Base-by-base conservation (phyloP, 345 rosid species). In the Arabis hirsuta region DNA sequence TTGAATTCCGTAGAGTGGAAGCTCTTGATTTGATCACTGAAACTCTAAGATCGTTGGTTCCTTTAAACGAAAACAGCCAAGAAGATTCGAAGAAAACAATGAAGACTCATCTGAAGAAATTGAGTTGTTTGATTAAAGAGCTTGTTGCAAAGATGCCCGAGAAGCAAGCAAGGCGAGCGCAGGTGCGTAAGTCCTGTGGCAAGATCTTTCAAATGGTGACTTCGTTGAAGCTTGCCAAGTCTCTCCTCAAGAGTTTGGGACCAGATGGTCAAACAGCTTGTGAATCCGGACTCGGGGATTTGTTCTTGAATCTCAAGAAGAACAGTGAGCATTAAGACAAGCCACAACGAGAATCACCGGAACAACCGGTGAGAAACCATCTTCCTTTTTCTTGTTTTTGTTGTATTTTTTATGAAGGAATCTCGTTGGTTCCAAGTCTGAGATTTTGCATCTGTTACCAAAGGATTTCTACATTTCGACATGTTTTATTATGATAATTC, bases 1-100 rank as follows among this genome's bases (percentile, higher is more conserved):
- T 84, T 10, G 97, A 86, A 38, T 95, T 82, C 54, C 90, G 98
- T n/a, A 83, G 84, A 58, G 84, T 88, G 41, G 96, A 92, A 73
- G 82, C 92, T 38, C 96, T 92, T 55, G 97, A 88, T 62, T 44
- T 90, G 76, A 85, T 92, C 62, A 70, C 81, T 42, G 98, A 90
- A 69, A 84, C 88, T 44, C 62, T 92, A 67, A 88, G 82, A 73
- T 82, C 84, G 13, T 26, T 78, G 78, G 78, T 81, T 79, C 81
- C 84, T 41, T 55, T 81, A 56, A 77, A 59, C 62, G 59, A 64
- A 64, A 67, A 48, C 26, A 75, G 59, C 44, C 79, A 14, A 55
- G 85, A 73, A 75, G 80, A 76, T n/a, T 81, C 91, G 6, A 87
- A 78, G 82, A 81, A 83, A 72, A 46, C 65, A 24, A 71, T 95